Percentiles rank a stretch among this genome's conserved stretches.
Evolutionary conservation across 106 monocot species (phyloP).

Genomic region (Platanthera guangdongensis): DNA sequence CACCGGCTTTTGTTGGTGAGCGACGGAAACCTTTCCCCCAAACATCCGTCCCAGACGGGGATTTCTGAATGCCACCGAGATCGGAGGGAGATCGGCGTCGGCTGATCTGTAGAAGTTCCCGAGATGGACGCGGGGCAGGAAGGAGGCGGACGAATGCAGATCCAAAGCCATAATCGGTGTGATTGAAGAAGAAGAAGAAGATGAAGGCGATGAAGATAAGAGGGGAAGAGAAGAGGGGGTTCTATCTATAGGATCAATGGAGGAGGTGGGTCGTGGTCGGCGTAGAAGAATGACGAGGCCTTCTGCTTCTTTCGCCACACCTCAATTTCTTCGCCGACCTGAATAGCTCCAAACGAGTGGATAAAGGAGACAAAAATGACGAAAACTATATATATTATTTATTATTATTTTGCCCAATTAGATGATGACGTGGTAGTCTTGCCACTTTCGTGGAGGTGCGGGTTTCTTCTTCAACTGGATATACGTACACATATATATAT

Average conservation of each 20-base stretch:
- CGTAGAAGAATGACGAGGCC: background rate
- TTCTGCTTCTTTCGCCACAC: background rate
- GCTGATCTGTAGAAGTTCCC: constrained; percentile 8
- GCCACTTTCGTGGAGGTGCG: too few relatives aligned
- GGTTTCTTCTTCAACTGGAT: too few relatives aligned
- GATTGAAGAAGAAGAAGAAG: background rate
- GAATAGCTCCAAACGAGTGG: background rate
- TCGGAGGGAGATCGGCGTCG: background rate
- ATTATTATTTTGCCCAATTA: too few relatives aligned
- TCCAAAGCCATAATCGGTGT: constrained; percentile 24
- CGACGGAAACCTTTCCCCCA: background rate
- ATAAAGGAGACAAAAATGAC: too few relatives aligned
- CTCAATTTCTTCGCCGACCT: background rate
- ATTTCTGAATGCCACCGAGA: background rate
- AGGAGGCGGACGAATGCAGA: constrained; percentile 20
- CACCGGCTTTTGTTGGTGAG: background rate
- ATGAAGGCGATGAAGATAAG: background rate
- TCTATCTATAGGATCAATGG: background rate
- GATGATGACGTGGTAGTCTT: too few relatives aligned
- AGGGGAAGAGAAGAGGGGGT: background rate
- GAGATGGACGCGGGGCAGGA: constrained; percentile 7
- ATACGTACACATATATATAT: too few relatives aligned
- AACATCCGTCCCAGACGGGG: background rate
- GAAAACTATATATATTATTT: too few relatives aligned
- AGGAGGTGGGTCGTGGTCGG: background rate